Evolutionary conservation across 2,329 filamentous ascomycete species (phyloP), one percentile per base, ranked within the genome.

Genomic region (Xylariaceae sp.): DNA sequence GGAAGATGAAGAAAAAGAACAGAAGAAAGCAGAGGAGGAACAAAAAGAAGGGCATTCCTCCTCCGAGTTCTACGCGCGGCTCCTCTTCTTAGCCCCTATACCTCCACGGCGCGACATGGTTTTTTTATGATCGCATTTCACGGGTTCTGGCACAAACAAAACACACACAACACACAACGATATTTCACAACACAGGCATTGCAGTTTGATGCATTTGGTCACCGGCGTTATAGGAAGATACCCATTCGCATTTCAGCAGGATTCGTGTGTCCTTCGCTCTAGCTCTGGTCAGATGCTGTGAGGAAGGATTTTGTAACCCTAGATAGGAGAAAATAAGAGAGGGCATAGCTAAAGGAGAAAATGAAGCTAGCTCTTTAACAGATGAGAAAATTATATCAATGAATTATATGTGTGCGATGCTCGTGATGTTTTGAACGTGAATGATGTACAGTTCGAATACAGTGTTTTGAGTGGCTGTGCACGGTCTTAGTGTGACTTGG

Each of bases 171-270:
- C 37, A 42, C 11, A 42, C 37, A 11, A 51, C 37, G 34, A 49
- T 44, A 17, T 34, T 53, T 37, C 51, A 52, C 7, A 56, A 56
- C 50, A 17, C 44, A 53, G 53, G 39, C 53, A 39, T 53, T 49
- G 54, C 15, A 34, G 51, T 52, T 23, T 39, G 56, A 58, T 51
- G 52, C 49, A 56, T 45, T 13, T 13, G 42, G 13, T 51, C 42
- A 59, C 51, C 57, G 63, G 62, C 60, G 57, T 64, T 65, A 44
- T 59, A 56, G 62, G 62, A 62, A 62, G 61, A 65, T 65, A 65
- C 63, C 63, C 63, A 51, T 60, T 62, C 51, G 55, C 57, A 61
- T 62, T 64, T 61, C 13, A n/a, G 55, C 48, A 50, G 52, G 10
- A 44, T 55, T 59, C 47, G 50, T 47, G 23, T 30, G 23, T 30